A percentile compares a stretch with the other conserved stretches of the same genome.
phyloP scores from a whole-genome alignment of 768 basidiomycete genomes.

The Lactarius evosmus region DNA sequence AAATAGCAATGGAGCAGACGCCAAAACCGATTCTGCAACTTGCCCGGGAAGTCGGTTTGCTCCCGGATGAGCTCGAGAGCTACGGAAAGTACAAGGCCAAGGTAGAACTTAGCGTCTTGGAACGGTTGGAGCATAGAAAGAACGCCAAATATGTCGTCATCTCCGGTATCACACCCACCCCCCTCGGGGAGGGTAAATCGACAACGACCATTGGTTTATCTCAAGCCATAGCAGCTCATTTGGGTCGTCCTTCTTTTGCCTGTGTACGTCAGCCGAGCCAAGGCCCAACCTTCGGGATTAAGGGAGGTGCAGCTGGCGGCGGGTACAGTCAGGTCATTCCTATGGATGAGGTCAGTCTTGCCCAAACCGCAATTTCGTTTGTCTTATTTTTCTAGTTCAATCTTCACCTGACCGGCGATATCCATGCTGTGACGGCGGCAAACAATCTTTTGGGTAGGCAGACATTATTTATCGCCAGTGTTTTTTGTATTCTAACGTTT shows the following conservation, averaged over 20 bases:
- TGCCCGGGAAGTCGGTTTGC: slow-evolving; percentile 83
- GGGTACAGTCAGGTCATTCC: slow-evolving; percentile 99
- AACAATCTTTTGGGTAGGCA: slow-evolving; percentile 85
- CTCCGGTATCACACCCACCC: slow-evolving; percentile 94
- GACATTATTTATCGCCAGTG: slow-evolving; percentile 13
- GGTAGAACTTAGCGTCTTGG: slow-evolving; percentile 84
- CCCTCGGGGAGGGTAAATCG: slow-evolving; percentile 96
- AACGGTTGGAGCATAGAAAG: slow-evolving; percentile 78
- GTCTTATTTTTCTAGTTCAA: slow-evolving; percentile 65
- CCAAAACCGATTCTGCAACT: slow-evolving; percentile 86
- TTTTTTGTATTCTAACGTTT: slow-evolving; percentile 4
- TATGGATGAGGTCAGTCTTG: slow-evolving; percentile 80
- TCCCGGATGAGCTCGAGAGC: slow-evolving; percentile 82
- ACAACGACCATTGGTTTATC: slow-evolving; percentile 97
- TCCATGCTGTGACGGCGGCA: slow-evolving; percentile 95
- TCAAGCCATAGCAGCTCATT: slow-evolving; percentile 93
- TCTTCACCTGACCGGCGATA: slow-evolving; percentile 93
- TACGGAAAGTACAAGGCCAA: slow-evolving; percentile 98
- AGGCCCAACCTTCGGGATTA: slow-evolving; percentile 98
- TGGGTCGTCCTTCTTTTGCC: slow-evolving; percentile 89
- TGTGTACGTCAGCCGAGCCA: slow-evolving; percentile 98
- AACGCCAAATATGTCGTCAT: slow-evolving; percentile 97
- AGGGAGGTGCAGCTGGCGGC: slow-evolving; percentile 97
- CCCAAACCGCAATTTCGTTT: not conserved
- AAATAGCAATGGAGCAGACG: slow-evolving; percentile 90